Evolutionary conservation across 768 basidiomycete species (phyloP).

Genomic region (Lenzites betulinus): DNA sequence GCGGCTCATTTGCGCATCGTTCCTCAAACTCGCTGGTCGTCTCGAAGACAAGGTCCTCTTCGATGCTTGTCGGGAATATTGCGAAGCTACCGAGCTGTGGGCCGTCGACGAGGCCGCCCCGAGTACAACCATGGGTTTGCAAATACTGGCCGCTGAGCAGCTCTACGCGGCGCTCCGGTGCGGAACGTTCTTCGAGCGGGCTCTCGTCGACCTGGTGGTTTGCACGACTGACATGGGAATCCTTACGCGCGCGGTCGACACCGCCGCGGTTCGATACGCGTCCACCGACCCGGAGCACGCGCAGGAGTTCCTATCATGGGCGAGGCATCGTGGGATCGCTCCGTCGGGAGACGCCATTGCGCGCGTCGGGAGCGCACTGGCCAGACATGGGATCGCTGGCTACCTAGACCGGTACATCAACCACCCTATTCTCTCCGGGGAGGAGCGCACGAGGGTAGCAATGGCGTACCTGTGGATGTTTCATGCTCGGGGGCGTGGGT

Average conservation of each 20-base stretch:
- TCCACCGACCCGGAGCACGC: conserved; percentile 13
- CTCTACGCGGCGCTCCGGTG: conserved; percentile 16
- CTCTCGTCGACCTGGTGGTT: conserved; percentile 17
- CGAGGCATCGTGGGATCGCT: conserved; percentile 6
- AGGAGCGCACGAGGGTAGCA: conserved; percentile 2
- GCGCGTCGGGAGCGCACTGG: conserved; percentile 8
- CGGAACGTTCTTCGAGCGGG: conserved; percentile 15
- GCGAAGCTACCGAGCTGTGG: conserved; percentile 5
- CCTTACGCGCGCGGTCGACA: conserved; percentile 8
- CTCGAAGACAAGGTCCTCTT: conserved; percentile 12
- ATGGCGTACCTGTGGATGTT: conserved; percentile 11
- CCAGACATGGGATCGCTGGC: conserved; percentile 1
- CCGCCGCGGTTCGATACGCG: background rate
- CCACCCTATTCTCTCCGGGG: conserved; percentile 2
- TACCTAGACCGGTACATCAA: conserved; percentile 13
- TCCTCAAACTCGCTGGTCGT: conserved; percentile 24
- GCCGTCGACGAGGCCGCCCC: background rate
- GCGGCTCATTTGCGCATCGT: conserved; percentile 21
- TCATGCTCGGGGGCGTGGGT: background rate
- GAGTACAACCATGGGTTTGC: background rate
- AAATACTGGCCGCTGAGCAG: conserved; percentile 14
- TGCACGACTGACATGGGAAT: conserved; percentile 1
- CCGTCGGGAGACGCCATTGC: background rate
- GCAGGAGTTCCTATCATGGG: conserved; percentile 13
- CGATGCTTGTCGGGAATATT: conserved; percentile 12